Percentiles rank a stretch among this genome's conserved stretches.
These are phyloP conservation scores for Backusella morwellensis DNA, from an alignment of 192 early-diverging fungal genomes.

Conservation along the genomic window DNA sequence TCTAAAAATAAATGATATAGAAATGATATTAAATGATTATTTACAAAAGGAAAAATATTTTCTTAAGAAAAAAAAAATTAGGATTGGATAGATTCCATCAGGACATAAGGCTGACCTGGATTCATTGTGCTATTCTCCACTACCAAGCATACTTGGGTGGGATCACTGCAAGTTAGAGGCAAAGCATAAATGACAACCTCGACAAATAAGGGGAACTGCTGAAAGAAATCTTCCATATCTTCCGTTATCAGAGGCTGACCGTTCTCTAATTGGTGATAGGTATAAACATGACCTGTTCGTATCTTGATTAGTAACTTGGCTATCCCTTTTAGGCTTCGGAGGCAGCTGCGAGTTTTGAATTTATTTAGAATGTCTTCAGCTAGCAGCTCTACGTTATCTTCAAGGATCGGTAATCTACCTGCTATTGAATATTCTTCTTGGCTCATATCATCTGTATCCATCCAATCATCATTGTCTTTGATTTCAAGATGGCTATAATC, in stretches of 20 bases:
- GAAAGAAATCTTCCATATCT: slow-evolving; percentile 40
- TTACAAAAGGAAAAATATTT: no score
- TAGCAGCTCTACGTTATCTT: slow-evolving; percentile 35
- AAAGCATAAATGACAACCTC: slow-evolving; percentile 29
- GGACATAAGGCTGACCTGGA: slow-evolving; percentile 15
- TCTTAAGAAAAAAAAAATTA: no score
- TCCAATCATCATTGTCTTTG: background rate
- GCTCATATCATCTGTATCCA: background rate
- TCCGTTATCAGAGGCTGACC: slow-evolving; percentile 27
- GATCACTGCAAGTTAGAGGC: background rate
- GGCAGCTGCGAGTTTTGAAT: slow-evolving; percentile 20
- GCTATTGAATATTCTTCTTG: background rate
- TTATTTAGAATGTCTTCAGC: slow-evolving; percentile 39
- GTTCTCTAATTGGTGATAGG: slow-evolving; percentile 31
- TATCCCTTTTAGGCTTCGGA: slow-evolving; percentile 24
- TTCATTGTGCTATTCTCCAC: slow-evolving; percentile 33
- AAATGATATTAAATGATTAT: no score
- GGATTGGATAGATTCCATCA: slow-evolving; percentile 18
- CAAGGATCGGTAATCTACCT: slow-evolving; percentile 37
- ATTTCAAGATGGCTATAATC: background rate
- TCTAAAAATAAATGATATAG: no score
- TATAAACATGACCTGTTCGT: slow-evolving; percentile 40
- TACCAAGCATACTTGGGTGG: background rate
- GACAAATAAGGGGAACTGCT: slow-evolving; percentile 42
- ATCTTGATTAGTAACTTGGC: slow-evolving; percentile 31